These are phyloP conservation scores for Mycena olivaceomarginata DNA, from an alignment of 768 basidiomycete species.

Conservation along the genomic window DNA sequence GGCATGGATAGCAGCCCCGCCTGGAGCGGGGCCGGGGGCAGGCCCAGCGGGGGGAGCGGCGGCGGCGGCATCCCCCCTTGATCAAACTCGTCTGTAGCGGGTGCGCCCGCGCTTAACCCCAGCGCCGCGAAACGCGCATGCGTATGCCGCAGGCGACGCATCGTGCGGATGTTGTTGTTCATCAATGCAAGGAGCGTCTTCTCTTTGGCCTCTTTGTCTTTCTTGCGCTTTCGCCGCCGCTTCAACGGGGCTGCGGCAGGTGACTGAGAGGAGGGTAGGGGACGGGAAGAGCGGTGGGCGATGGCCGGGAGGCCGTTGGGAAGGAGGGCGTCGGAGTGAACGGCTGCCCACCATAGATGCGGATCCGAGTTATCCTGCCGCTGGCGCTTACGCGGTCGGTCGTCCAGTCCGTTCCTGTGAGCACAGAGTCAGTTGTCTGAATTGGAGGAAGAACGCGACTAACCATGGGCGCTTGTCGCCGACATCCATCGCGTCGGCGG, in stretches of 20 bases:
- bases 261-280: slow-evolving; percentile 32
- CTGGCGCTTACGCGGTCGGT: slow-evolving; percentile 78
- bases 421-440: too few relatives aligned
- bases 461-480: slow-evolving; percentile 79
- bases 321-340: slow-evolving; percentile 76
- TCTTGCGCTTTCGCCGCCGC: slow-evolving; percentile 62
- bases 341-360: slow-evolving; percentile 86
- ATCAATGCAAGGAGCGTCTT: slow-evolving; percentile 80
- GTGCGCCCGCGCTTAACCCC: slow-evolving; percentile 48
- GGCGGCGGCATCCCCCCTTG: slow-evolving; percentile 1
- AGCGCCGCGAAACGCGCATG: slow-evolving; percentile 84
- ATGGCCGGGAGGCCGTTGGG: slow-evolving; percentile 79
- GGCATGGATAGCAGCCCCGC: slow-evolving; percentile 54
- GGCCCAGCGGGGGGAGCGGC: slow-evolving; percentile 3
- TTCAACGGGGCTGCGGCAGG: slow-evolving; percentile 45
- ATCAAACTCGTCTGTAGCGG: slow-evolving; percentile 17
- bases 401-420: slow-evolving; percentile 57
- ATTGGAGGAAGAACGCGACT: slow-evolving; percentile 6
- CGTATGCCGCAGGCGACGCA: slow-evolving; percentile 83
- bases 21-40: slow-evolving; percentile 32
- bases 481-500: slow-evolving; percentile 55
- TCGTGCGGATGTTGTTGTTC: slow-evolving; percentile 86
- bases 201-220: slow-evolving; percentile 47
- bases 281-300: slow-evolving; percentile 54
- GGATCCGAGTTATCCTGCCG: slow-evolving; percentile 67